phyloP scores from a whole-genome alignment of 2,329 filamentous ascomycete genomes.

The Sporothrix globosa region DNA sequence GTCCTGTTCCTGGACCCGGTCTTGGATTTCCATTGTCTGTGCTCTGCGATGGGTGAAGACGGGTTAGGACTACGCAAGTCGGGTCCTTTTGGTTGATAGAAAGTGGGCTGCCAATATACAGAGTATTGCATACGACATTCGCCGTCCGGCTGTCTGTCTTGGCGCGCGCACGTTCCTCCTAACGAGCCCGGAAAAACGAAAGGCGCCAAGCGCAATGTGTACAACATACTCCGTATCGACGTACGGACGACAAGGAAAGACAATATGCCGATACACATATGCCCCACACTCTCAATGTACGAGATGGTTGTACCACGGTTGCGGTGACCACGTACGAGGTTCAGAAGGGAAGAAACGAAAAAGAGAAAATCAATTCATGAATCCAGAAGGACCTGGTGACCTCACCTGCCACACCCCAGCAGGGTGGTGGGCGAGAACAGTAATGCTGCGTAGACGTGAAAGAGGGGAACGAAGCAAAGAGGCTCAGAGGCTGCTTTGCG shows the following conservation, averaged over 20 bases:
- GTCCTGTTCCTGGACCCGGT: too few species aligned
- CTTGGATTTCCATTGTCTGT: too few species aligned
- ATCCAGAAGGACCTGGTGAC: too few species aligned
- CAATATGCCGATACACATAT: slow-evolving; percentile 22
- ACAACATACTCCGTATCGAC: background rate
- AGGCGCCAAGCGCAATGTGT: background rate
- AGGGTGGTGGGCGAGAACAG: too few species aligned
- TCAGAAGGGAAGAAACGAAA: background rate
- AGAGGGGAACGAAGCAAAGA: too few species aligned
- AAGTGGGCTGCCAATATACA: slow-evolving; percentile 5
- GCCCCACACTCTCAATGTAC: background rate
- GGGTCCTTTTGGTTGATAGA: too few species aligned
- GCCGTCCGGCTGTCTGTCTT: background rate
- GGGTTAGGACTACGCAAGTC: background rate
- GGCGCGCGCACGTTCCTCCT: slow-evolving; percentile 20
- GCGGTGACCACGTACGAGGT: background rate
- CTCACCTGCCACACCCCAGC: too few species aligned
- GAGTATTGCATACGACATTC: background rate
- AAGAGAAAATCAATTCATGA: background rate
- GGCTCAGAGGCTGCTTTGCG: too few species aligned
- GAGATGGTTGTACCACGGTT: background rate
- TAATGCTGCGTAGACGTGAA: too few species aligned
- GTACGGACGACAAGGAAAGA: background rate
- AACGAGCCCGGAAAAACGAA: slow-evolving; percentile 10
- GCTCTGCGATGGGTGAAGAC: slow-evolving; percentile 11